Conservation (phyloP, 805 yeast genomes). For the Wickerhamiella shivajii region DNA sequence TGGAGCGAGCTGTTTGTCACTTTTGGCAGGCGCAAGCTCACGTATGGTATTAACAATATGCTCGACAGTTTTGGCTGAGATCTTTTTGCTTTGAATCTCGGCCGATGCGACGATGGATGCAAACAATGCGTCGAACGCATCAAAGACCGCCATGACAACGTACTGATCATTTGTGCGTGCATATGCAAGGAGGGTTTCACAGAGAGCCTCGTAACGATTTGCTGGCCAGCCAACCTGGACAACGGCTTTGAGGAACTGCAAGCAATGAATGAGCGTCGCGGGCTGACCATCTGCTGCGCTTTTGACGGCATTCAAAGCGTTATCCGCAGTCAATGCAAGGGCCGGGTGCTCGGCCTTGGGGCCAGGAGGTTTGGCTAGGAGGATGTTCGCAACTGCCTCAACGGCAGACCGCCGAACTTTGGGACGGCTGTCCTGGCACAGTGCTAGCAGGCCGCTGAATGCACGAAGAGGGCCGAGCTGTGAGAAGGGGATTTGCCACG, state of each 20-base stretch:
- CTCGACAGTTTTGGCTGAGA: conserved; percentile 47
- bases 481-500: conserved; percentile 39
- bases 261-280: conserved; percentile 44
- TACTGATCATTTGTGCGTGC: conserved; percentile 75
- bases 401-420: conserved; percentile 91
- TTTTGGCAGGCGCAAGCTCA: conserved; percentile 65
- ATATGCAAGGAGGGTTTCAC: conserved; percentile 61
- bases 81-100: conserved; percentile 18
- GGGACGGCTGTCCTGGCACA: conserved; percentile 79
- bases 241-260: conserved; percentile 62
- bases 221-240: conserved; percentile 57
- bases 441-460: conserved; percentile 27
- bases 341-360: conserved; percentile 72
- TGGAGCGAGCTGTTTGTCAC: conserved; percentile 76
- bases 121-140: conserved; percentile 71
- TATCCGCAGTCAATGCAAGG: conserved; percentile 51
- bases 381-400: conserved; percentile 61
- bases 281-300: conserved; percentile 16
- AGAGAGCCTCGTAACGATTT: conserved; percentile 48
- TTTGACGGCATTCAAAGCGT: conserved; percentile 38
- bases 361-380: conserved; percentile 53
- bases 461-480: conserved; percentile 20
- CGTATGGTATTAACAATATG: conserved; percentile 56
- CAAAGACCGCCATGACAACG: conserved; percentile 67
- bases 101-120: conserved; percentile 41